These are phyloP conservation scores for Vigna hirtella DNA, from an alignment of 306 rosid genomes.

Conservation along the genomic window DNA sequence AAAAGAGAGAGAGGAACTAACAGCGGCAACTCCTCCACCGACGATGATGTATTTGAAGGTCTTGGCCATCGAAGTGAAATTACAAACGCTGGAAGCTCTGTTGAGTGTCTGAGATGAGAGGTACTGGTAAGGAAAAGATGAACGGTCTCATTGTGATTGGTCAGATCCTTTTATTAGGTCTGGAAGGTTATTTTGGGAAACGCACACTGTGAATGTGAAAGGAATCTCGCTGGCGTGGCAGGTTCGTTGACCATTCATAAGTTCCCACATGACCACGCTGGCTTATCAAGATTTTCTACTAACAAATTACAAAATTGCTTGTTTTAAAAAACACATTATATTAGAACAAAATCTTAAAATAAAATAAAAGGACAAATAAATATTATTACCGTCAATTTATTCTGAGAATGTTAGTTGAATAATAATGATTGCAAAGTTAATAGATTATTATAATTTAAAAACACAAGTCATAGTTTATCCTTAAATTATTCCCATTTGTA, in stretches of 20 bases:
- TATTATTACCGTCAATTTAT: neutral
- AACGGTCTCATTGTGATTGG: neutral
- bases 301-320: neutral
- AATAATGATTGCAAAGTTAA: neutral
- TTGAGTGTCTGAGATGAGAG: neutral
- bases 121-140: neutral
- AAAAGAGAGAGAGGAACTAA: conserved; percentile 50
- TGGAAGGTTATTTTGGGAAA: conserved; percentile 47
- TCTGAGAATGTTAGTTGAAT: neutral
- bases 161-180: conserved; percentile 37
- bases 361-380: no score
- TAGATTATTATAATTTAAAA: no score
- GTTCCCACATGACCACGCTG: conserved; percentile 38
- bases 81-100: conserved; percentile 19
- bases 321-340: neutral
- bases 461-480: no score
- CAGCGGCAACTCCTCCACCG: conserved; percentile 98
- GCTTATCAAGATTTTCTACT: neutral
- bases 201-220: conserved; percentile 14
- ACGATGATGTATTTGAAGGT: conserved; percentile 82
- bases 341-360: no score
- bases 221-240: conserved; percentile 62
- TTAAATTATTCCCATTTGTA: no score
- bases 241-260: conserved; percentile 34
- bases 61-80: conserved; percentile 68